These are phyloP conservation scores for Penicillium psychrofluorescens DNA, from an alignment of 495 filamentous ascomycete species.

Conservation along the genomic window DNA sequence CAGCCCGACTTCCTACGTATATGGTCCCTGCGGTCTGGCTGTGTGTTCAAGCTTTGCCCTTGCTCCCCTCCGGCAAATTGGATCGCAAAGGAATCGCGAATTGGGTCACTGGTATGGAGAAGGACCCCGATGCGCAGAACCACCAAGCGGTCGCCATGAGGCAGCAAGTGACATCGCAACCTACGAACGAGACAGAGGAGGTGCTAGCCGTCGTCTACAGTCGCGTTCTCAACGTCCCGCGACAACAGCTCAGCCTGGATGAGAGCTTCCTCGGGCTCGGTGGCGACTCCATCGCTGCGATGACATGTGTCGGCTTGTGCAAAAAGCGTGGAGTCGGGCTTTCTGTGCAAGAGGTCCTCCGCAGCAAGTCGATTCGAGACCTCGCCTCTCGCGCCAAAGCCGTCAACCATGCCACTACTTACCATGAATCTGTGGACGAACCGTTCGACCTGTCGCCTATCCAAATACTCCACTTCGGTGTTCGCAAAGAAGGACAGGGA, in stretches of 20 bases:
- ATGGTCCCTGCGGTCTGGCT: constrained; percentile 52
- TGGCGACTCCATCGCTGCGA: constrained; percentile 64
- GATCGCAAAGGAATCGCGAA: constrained; percentile 35
- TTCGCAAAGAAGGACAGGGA: constrained; percentile 46
- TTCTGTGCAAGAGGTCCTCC: constrained; percentile 46
- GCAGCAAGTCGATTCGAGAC: constrained; percentile 38
- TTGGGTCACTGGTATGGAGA: constrained; percentile 28
- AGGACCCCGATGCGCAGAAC: constrained; percentile 15
- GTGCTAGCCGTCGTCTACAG: constrained; percentile 39
- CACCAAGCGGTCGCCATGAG: background rate
- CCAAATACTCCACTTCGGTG: constrained; percentile 61
- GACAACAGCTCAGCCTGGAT: constrained; percentile 37
- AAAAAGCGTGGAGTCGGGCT: constrained; percentile 45
- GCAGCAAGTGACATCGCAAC: constrained; percentile 8
- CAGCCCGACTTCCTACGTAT: constrained; percentile 35
- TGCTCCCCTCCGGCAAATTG: constrained; percentile 45
- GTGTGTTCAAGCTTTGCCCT: constrained; percentile 40
- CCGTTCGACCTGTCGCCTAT: constrained; percentile 63
- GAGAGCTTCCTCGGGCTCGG: constrained; percentile 59
- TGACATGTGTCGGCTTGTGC: constrained; percentile 52
- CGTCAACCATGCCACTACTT: constrained; percentile 20
- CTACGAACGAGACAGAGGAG: constrained; percentile 27
- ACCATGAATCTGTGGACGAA: constrained; percentile 36
- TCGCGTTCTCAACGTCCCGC: constrained; percentile 45
- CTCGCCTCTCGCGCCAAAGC: constrained; percentile 28